Base-by-base conservation (phyloP, 352 stramenopile genomes). In the Phytophthora europaea region DNA sequence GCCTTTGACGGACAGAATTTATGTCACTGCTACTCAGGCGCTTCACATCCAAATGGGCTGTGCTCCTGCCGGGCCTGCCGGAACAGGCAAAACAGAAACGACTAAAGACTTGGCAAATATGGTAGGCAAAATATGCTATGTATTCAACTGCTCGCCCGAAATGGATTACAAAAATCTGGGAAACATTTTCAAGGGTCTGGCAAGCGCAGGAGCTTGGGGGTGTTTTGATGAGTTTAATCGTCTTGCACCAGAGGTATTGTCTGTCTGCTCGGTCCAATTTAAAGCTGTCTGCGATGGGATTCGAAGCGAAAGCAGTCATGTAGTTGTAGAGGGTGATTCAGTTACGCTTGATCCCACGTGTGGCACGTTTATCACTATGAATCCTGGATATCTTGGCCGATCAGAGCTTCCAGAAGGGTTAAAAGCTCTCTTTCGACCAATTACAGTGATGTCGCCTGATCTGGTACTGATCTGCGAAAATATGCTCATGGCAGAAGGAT, bases 161-260 rank as follows among this genome's bases (percentile, higher is more conserved):
- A 98, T 98, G 92, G 95, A 99, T 81, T 99, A 98, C 84, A 93
- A 97, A 71, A 97, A 96, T 55, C 72, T 99, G 2, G 96, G 94
- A 20, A 98, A 98, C 66, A 98, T 99, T 58, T 99, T 99, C 76
- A 99, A 98, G 66, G 95, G 96, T 0, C 61, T 99, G 18, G 94
- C 95, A 7, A 98, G 90, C 15, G 91, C 90, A 36, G 96, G 96
- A 23, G 88, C 96, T 0, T 99, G 96, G 96, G 95, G 95, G 0
- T 99, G 96, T 79, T 99, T 99, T 76, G 96, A 99, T 72, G 96
- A 99, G 72, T 99, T 99, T 71, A 99, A 99, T 40, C 87, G 96
- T 3, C 79, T 99, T 9, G 90, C 94, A 6, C 94, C 95, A 1
- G 94, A 98, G 45, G 94, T 99, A 2, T 66, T 98, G 4, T 97